Conservation (phyloP, 768 basidiomycete species). For the Gymnopilus junonius region DNA sequence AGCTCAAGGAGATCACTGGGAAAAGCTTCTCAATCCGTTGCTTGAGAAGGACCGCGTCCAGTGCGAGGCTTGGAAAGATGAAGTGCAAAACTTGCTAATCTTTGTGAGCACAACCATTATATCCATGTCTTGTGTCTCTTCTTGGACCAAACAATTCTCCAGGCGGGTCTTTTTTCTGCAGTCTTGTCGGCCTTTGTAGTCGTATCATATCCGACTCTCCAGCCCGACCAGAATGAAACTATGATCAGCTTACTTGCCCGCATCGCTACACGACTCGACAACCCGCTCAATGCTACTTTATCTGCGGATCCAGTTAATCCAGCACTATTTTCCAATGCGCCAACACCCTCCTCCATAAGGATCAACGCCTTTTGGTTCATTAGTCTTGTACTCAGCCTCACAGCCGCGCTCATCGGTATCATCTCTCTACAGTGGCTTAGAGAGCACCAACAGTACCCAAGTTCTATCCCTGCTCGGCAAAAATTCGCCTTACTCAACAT, state of each 20-base stretch:
- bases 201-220: constrained; percentile 23
- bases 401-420: constrained; percentile 14
- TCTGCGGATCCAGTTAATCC: neutral
- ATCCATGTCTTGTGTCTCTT: neutral
- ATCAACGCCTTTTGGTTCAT: constrained; percentile 20
- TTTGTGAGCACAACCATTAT: neutral
- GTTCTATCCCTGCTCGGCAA: constrained; percentile 4
- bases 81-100: constrained; percentile 1
- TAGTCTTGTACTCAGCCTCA: constrained; percentile 16
- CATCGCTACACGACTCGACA: constrained; percentile 6
- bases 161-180: constrained; percentile 29
- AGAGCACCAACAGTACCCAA: constrained; percentile 11
- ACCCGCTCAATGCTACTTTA: too few relatives aligned
- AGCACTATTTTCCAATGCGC: neutral
- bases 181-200: constrained; percentile 26
- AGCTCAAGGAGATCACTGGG: neutral
- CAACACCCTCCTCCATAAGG: constrained; percentile 2
- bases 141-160: neutral
- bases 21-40: neutral
- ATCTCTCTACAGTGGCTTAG: constrained; percentile 20
- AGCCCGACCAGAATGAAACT: constrained; percentile 17
- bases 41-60: neutral
- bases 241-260: constrained; percentile 14
- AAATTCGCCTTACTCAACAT: constrained; percentile 21
- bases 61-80: constrained; percentile 4